Percentiles rank a stretch among this genome's conserved stretches.
Evolutionary conservation across 495 filamentous ascomycete species (phyloP).

Genomic region (Astrocystis sublimbata): DNA sequence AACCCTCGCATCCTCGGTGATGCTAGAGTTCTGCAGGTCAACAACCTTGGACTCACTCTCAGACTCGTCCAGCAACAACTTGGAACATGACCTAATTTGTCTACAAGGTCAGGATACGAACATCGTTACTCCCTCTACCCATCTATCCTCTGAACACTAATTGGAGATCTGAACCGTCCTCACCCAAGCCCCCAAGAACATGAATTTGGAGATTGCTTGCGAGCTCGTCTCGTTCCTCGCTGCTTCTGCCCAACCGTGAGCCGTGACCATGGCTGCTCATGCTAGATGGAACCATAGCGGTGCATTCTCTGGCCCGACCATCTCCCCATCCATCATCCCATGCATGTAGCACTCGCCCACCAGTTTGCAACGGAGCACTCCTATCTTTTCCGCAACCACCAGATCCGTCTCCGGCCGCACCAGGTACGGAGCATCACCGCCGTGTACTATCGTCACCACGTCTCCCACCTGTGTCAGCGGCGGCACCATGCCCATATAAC

Average conservation of each 20-base stretch:
- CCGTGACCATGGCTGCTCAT: too few relatives aligned
- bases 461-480: constrained; percentile 19
- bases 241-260: background rate
- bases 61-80: too few relatives aligned
- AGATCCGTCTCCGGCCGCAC: constrained; percentile 7
- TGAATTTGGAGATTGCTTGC: too few relatives aligned
- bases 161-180: too few relatives aligned
- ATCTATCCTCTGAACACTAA: too few relatives aligned
- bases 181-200: too few relatives aligned
- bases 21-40: too few relatives aligned
- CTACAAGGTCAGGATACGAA: too few relatives aligned
- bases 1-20: too few relatives aligned
- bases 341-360: constrained; percentile 35
- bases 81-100: too few relatives aligned
- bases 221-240: background rate
- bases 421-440: constrained; percentile 18
- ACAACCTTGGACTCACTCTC: too few relatives aligned
- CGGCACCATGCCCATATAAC: constrained; percentile 18
- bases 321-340: constrained; percentile 33
- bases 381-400: background rate
- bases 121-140: too few relatives aligned
- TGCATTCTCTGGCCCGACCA: background rate
- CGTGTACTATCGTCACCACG: constrained; percentile 14
- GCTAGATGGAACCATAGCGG: constrained; percentile 10
- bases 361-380: constrained; percentile 12